phyloP scores from a whole-genome alignment of 2,329 filamentous ascomycete genomes.

The Colletotrichum theobromicola region DNA sequence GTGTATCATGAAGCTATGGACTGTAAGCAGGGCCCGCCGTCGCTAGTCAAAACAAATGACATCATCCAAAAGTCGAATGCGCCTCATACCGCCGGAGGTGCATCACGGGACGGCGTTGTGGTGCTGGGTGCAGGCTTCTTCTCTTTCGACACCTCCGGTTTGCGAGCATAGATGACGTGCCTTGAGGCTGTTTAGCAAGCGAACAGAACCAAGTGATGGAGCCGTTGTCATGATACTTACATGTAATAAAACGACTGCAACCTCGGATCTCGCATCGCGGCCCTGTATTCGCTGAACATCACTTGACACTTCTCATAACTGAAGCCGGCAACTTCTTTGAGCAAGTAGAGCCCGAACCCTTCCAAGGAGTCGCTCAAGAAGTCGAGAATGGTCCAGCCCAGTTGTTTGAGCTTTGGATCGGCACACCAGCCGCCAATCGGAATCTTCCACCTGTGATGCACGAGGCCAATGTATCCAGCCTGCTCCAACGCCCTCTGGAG shows the following conservation, averaged over 20 bases:
- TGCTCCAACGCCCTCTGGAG: constrained; percentile 25
- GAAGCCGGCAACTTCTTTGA: constrained; percentile 33
- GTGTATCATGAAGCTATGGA: neutral
- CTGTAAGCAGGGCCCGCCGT: no score
- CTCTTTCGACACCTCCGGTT: neutral
- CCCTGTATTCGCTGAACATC: constrained; percentile 27
- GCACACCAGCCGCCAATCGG: constrained; percentile 22
- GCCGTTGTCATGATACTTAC: neutral
- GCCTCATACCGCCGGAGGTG: neutral
- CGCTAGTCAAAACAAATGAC: neutral
- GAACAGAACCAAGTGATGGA: neutral
- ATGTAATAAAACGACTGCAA: neutral
- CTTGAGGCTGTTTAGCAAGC: neutral
- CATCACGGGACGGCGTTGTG: neutral
- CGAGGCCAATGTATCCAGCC: constrained; percentile 26
- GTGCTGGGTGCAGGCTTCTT: no score
- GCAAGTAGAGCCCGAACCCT: constrained; percentile 30
- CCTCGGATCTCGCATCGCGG: neutral
- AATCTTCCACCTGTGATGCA: constrained; percentile 17
- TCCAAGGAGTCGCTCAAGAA: constrained; percentile 29
- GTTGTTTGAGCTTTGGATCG: constrained; percentile 12
- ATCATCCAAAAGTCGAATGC: neutral
- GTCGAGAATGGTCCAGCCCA: constrained; percentile 23
- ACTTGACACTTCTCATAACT: constrained; percentile 27
- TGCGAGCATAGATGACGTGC: neutral